A percentile compares a stretch with the other conserved stretches of the same genome.
phyloP scores from a whole-genome alignment of 2,329 filamentous ascomycete species.

The Cladosporium austrohemisphaericum region DNA sequence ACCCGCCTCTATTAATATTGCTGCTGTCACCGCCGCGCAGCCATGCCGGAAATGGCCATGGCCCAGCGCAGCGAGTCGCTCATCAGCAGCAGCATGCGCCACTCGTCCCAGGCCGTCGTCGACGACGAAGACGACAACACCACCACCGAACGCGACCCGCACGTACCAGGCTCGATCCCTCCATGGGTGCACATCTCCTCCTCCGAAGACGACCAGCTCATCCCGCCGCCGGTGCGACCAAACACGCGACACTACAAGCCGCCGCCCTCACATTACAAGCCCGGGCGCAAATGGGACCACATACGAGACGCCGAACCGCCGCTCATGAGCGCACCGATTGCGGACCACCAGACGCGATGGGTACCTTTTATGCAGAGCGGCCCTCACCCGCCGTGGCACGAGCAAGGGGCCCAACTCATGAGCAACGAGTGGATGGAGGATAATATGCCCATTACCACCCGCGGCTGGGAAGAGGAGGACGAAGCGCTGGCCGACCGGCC shows the following conservation, averaged over 20 bases:
- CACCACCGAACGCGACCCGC: slow-evolving; percentile 23
- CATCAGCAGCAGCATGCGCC: slow-evolving; percentile 6
- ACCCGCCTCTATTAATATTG: no score
- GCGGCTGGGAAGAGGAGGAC: slow-evolving; percentile 54
- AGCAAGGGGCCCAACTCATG: slow-evolving; percentile 33
- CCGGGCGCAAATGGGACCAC: slow-evolving; percentile 35
- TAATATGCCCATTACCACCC: slow-evolving; percentile 46
- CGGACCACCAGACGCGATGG: slow-evolving; percentile 34
- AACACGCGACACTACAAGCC: slow-evolving; percentile 28
- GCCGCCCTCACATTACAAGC: slow-evolving; percentile 29
- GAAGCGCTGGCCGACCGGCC: slow-evolving; percentile 37
- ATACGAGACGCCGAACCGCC: slow-evolving; percentile 33
- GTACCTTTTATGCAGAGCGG: slow-evolving; percentile 36
- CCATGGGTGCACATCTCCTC: slow-evolving; percentile 36
- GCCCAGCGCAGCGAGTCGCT: slow-evolving; percentile 13
- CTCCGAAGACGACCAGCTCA: slow-evolving; percentile 26
- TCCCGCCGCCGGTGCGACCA: slow-evolving; percentile 23
- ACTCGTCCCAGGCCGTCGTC: background rate
- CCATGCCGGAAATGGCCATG: slow-evolving; percentile 15
- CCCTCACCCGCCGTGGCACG: slow-evolving; percentile 31
- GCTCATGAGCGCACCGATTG: slow-evolving; percentile 32
- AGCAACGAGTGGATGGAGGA: slow-evolving; percentile 47
- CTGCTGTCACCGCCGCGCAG: background rate
- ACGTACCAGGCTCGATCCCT: slow-evolving; percentile 29
- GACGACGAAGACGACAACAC: slow-evolving; percentile 1